Evolutionary conservation across 2,329 filamentous ascomycete species (phyloP).

Genomic region (Stylonectria norvegica): DNA sequence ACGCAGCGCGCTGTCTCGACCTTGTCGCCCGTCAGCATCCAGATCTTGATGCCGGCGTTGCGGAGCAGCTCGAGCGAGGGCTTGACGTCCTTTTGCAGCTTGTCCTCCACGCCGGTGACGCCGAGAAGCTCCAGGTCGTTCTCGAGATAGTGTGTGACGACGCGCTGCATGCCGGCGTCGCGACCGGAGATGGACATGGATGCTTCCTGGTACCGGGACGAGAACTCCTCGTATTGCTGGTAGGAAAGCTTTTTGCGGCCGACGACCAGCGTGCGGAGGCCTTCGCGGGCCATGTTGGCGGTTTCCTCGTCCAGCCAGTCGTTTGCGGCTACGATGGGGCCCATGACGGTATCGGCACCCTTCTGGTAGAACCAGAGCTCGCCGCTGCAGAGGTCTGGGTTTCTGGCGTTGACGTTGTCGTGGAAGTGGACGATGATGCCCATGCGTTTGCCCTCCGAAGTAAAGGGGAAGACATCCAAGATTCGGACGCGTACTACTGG

Average conservation of each 20-base stretch:
- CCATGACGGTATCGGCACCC: slow-evolving; percentile 97
- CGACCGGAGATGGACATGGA: slow-evolving; percentile 76
- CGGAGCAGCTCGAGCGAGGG: slow-evolving; percentile 89
- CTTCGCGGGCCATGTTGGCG: slow-evolving; percentile 98
- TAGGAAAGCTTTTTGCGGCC: slow-evolving; percentile 82
- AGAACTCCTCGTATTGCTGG: slow-evolving; percentile 79
- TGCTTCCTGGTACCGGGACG: slow-evolving; percentile 70
- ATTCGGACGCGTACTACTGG: slow-evolving; percentile 82
- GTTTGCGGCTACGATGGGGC: slow-evolving; percentile 88
- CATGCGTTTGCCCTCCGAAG: slow-evolving; percentile 97
- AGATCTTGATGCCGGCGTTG: slow-evolving; percentile 98
- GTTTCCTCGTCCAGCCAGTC: slow-evolving; percentile 99
- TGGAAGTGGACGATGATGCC: slow-evolving; percentile 90
- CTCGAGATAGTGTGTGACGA: slow-evolving; percentile 80
- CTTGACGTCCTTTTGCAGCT: slow-evolving; percentile 92
- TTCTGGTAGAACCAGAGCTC: slow-evolving; percentile 99
- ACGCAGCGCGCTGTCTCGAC: slow-evolving; percentile 97
- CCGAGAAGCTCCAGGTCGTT: slow-evolving; percentile 86
- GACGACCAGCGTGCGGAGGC: slow-evolving; percentile 87
- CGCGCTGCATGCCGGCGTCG: slow-evolving; percentile 75
- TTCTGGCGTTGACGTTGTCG: slow-evolving; percentile 48
- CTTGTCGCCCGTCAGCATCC: slow-evolving; percentile 99
- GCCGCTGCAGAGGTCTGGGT: slow-evolving; percentile 52
- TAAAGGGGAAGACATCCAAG: slow-evolving; percentile 94
- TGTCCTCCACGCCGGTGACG: slow-evolving; percentile 98